Conservation (phyloP, 2,329 filamentous ascomycete genomes). For the Cercospora berteroae region DNA sequence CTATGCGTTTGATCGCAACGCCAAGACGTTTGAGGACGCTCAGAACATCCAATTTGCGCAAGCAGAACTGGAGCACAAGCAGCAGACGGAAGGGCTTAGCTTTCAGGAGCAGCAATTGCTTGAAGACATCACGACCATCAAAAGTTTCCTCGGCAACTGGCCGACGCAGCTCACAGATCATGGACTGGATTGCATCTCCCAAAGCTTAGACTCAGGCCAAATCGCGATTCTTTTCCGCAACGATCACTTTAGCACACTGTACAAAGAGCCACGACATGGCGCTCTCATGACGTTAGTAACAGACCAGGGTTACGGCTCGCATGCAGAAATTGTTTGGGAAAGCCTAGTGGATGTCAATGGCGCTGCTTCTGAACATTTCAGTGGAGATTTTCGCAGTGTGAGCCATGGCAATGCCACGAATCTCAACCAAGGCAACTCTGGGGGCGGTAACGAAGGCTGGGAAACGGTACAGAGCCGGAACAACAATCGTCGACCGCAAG, state of each 20-base stretch:
- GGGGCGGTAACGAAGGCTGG: constrained; percentile 50
- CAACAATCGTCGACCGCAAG: constrained; percentile 17
- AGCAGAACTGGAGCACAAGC: constrained; percentile 80
- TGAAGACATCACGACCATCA: constrained; percentile 80
- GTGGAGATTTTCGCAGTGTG: constrained; percentile 86
- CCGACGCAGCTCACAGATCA: constrained; percentile 84
- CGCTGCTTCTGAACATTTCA: constrained; percentile 76
- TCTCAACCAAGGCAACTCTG: constrained; percentile 27
- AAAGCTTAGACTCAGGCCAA: constrained; percentile 69
- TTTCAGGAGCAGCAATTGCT: constrained; percentile 74
- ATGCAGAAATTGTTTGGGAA: constrained; percentile 95
- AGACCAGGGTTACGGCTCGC: constrained; percentile 82
- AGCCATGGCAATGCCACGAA: constrained; percentile 53
- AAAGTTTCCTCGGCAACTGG: constrained; percentile 73
- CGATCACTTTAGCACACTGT: constrained; percentile 93
- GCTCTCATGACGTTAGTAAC: constrained; percentile 83
- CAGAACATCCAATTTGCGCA: constrained; percentile 86
- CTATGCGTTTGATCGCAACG: constrained; percentile 68
- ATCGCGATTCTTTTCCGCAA: constrained; percentile 94
- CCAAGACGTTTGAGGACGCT: constrained; percentile 84
- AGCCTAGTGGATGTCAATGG: constrained; percentile 86
- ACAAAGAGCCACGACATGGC: constrained; percentile 76
- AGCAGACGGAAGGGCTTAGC: constrained; percentile 63
- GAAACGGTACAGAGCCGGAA: constrained; percentile 52
- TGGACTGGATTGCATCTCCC: constrained; percentile 72